Conservation (phyloP, 2,329 filamentous ascomycete species). For the Scopulariopsis brevicaulis region DNA sequence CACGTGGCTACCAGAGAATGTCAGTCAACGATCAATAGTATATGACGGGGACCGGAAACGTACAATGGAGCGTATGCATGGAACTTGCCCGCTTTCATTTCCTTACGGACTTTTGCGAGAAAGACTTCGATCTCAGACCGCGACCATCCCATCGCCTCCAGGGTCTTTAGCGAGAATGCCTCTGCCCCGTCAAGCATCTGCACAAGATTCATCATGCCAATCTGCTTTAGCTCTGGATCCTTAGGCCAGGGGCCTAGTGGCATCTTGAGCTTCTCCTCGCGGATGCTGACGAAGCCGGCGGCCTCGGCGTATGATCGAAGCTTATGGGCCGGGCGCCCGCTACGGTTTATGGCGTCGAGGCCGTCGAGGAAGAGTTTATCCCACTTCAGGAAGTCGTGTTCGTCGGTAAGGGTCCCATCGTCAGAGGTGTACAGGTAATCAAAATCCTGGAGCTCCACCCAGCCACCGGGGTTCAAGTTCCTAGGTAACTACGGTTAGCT, state of each 20-base stretch:
- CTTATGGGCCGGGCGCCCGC: slow-evolving; percentile 16
- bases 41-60: not conserved
- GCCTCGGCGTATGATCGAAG: too few species aligned
- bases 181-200: slow-evolving; percentile 13
- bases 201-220: slow-evolving; percentile 14
- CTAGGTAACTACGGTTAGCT: slow-evolving; percentile 14
- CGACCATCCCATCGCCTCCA: slow-evolving; percentile 16
- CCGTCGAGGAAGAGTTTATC: slow-evolving; percentile 13
- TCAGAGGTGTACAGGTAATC: slow-evolving; percentile 18
- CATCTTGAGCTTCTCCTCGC: slow-evolving; percentile 34
- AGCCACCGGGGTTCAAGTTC: slow-evolving; percentile 40
- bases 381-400: slow-evolving; percentile 12
- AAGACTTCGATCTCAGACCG: slow-evolving; percentile 14
- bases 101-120: slow-evolving; percentile 15
- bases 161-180: slow-evolving; percentile 12
- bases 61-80: slow-evolving; percentile 15
- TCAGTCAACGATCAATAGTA: not conserved
- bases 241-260: slow-evolving; percentile 44
- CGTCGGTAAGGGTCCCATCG: slow-evolving; percentile 12
- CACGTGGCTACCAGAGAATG: slow-evolving; percentile 5
- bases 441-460: slow-evolving; percentile 44
- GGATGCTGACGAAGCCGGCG: slow-evolving; percentile 42
- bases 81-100: slow-evolving; percentile 14
- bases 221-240: slow-evolving; percentile 19
- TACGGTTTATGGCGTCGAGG: slow-evolving; percentile 11